Evolutionary conservation across 164 flowering plant species (phyloP).

Genomic region (Protea cynaroides): DNA sequence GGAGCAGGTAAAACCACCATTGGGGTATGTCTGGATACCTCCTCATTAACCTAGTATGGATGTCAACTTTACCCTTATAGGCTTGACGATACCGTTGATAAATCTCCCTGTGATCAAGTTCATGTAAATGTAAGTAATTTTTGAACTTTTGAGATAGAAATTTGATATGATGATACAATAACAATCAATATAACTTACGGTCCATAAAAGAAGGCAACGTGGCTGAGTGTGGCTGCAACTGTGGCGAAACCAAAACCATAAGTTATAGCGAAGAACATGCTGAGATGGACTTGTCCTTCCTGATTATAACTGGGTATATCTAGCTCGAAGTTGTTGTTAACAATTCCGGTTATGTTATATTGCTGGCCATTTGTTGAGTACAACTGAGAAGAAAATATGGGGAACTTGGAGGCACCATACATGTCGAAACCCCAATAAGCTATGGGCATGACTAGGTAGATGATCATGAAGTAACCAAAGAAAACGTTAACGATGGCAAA

Average conservation of each 20-base stretch:
- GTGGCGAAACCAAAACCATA: slow-evolving; percentile 62
- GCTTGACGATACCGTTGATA: slow-evolving; percentile 21
- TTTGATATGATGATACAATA: too few relatives aligned
- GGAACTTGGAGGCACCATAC: slow-evolving; percentile 35
- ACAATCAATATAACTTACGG: too few relatives aligned
- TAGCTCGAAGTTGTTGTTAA: slow-evolving; percentile 41
- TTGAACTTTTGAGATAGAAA: too few relatives aligned
- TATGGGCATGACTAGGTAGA: slow-evolving; percentile 31
- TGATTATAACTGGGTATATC: slow-evolving; percentile 26
- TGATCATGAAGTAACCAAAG: slow-evolving; percentile 27
- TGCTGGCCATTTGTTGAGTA: slow-evolving; percentile 29
- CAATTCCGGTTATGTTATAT: slow-evolving; percentile 36
- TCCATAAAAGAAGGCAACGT: slow-evolving; percentile 55
- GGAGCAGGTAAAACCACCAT: slow-evolving; percentile 66
- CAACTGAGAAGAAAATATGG: slow-evolving; percentile 38
- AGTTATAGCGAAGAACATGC: slow-evolving; percentile 43
- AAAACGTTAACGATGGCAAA: slow-evolving; percentile 37
- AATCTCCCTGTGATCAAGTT: slow-evolving; percentile 35
- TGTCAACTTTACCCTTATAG: slow-evolving; percentile 40
- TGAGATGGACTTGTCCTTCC: slow-evolving; percentile 39
- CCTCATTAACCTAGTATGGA: slow-evolving; percentile 77
- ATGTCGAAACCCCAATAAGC: slow-evolving; percentile 38
- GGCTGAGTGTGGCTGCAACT: slow-evolving; percentile 48
- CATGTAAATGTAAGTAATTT: background rate
- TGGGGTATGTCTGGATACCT: slow-evolving; percentile 56